Evolutionary conservation across 768 basidiomycete genomes (phyloP).

Genomic region (Russula abietina): DNA sequence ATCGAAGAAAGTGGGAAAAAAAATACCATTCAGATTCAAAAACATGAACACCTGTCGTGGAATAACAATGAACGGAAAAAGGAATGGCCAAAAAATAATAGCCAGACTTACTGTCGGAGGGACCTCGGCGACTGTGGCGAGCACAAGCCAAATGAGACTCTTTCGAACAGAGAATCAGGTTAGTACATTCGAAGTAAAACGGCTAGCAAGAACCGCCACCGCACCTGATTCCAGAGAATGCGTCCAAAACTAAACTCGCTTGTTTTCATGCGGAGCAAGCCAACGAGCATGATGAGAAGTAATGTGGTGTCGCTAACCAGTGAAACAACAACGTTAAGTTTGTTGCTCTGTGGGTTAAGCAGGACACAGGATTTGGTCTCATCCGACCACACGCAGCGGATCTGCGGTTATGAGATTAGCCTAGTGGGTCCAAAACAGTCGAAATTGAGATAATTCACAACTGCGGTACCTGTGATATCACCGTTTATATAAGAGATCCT

Average conservation of each 20-base stretch:
- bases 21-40: slow-evolving; percentile 11
- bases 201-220: neutral
- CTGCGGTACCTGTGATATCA: neutral
- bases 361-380: neutral
- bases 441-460: neutral
- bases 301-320: neutral
- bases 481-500: neutral
- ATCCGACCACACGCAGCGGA: neutral
- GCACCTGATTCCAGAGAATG: slow-evolving; percentile 9
- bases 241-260: neutral
- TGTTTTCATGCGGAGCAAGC: neutral
- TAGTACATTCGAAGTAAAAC: neutral
- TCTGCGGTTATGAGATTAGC: neutral
- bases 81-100: neutral
- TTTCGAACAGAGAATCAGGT: neutral
- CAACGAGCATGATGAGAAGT: neutral
- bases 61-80: neutral
- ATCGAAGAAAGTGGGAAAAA: neutral
- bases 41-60: neutral
- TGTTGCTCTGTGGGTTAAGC: neutral
- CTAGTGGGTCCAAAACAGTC: too few relatives aligned
- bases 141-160: slow-evolving; percentile 3
- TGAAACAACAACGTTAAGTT: neutral
- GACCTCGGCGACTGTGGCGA: slow-evolving; percentile 1
- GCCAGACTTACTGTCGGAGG: neutral